Evolutionary conservation across 23 red algal species (phyloP).

Genomic region (Cyanidioschyzon merolae): DNA sequence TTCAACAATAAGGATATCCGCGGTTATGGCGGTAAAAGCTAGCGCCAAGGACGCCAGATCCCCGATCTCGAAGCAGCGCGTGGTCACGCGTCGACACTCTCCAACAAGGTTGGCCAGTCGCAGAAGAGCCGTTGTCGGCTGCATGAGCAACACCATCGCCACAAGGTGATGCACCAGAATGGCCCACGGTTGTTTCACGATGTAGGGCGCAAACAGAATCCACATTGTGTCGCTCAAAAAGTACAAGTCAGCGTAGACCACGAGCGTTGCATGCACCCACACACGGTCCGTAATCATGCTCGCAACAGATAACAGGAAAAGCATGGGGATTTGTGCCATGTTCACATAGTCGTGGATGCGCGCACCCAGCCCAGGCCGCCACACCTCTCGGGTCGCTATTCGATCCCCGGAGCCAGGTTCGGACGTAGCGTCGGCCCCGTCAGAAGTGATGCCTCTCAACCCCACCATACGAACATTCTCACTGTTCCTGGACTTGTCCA

Average conservation of each 20-base stretch:
- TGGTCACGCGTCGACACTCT: not conserved
- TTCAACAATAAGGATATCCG: constrained; percentile 14
- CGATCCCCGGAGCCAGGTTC: too few relatives aligned
- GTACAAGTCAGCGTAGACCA: constrained; percentile 5
- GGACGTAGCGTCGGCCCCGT: too few relatives aligned
- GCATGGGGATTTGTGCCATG: constrained; percentile 2
- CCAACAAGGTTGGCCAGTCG: constrained; percentile 3
- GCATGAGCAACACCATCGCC: constrained; percentile 1
- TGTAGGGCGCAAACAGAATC: not conserved
- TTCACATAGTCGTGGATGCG: constrained; percentile 11
- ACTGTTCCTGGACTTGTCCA: too few relatives aligned
- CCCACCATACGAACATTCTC: too few relatives aligned
- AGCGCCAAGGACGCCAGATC: constrained; percentile 15
- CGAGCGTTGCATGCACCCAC: constrained; percentile 9
- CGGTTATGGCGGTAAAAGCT: not conserved
- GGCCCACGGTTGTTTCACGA: constrained; percentile 2
- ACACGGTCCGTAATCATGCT: constrained; percentile 13
- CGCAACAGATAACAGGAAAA: constrained; percentile 12
- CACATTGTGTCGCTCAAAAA: constrained; percentile 12
- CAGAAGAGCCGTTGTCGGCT: constrained; percentile 8
- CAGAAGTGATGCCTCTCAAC: too few relatives aligned
- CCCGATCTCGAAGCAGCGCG: constrained; percentile 17
- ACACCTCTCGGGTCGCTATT: not conserved
- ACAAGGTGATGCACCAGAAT: constrained; percentile 7
- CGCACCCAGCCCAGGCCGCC: constrained; percentile 8